Evolutionary conservation across 164 flowering plant species (phyloP), one percentile per base, ranked within the genome.

Genomic region (Vitis rupestris): DNA sequence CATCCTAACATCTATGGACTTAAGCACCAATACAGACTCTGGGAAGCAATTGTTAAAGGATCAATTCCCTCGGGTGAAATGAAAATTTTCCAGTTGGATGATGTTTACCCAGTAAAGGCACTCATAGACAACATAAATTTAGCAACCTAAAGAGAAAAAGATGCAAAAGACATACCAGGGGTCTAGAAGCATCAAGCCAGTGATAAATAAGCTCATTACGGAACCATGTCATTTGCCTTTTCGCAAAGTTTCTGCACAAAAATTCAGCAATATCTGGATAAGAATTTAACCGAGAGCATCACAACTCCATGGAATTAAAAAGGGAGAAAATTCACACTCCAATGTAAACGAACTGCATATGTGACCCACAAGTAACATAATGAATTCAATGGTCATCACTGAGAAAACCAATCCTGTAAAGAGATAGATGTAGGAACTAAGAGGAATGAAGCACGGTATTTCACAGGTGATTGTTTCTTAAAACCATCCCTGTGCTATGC

Each of bases 181-280:
- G 94, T 76, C 74, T 88, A 53, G 99, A 88, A 78, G 96, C 99
- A 82, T 92, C 84, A 53, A 94, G 86, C 99, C 99, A 92, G 17
- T 92, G 93, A 86, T 94, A 94, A 50, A 88, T 87, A 51, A 51
- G 81, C 79, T 94, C 99, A 80, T 91, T 91, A 9, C 97, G 92
- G 67, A 92, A 94, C 99, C 99, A 94, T 55, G 97, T 94, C 85
- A 90, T 61, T 70, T 94, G 99, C 81, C 99, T 79, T 80, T 92
- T 94, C n/a, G 97, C 97, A 82, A 94, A 94, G 66, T 94, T 90
- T 71, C 99, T 94, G 88, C 75, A 75, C 11, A 50, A 58, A 55
- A 31, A 30, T 47, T 12, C 54, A 57, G 61, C 56, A 48, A 48
- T 17, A 57, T 6, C 23, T 57, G 29, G 29, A 61, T 61, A 10